A percentile compares a stretch with the other conserved stretches of the same genome.
Evolutionary conservation across 257 asterid species (phyloP).

Genomic region (Rhazya stricta): DNA sequence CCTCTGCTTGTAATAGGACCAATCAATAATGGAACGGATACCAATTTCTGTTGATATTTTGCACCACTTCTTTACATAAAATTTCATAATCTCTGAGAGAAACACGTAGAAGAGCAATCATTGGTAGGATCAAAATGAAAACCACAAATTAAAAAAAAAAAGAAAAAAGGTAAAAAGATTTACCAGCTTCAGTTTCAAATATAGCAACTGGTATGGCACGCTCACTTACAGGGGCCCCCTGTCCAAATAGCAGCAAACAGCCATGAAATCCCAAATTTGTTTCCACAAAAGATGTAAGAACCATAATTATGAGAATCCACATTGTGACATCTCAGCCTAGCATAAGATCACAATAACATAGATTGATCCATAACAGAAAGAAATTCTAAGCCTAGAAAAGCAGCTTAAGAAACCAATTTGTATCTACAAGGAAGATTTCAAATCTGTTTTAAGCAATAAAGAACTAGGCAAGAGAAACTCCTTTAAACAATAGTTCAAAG

Average conservation of each 20-base stretch:
- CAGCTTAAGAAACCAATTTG: background rate
- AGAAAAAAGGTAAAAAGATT: background rate
- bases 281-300: background rate
- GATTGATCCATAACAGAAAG: background rate
- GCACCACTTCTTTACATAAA: slow-evolving; percentile 93
- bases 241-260: slow-evolving; percentile 26
- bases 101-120: slow-evolving; percentile 28
- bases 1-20: slow-evolving; percentile 97
- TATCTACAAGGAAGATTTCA: background rate
- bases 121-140: slow-evolving; percentile 23
- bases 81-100: slow-evolving; percentile 73
- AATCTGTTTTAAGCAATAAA: background rate
- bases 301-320: background rate
- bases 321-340: background rate
- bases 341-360: background rate
- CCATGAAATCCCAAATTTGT: background rate
- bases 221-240: slow-evolving; percentile 99
- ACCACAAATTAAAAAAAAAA: slow-evolving; percentile 11
- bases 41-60: slow-evolving; percentile 88
- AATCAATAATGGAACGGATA: slow-evolving; percentile 92
- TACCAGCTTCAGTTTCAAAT: slow-evolving; percentile 91
- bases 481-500: background rate
- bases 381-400: background rate
- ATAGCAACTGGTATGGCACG: slow-evolving; percentile 99
- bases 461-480: background rate